Evolutionary conservation across 2,329 filamentous ascomycete genomes (phyloP).

Genomic region (Neofusicoccum laricinum): DNA sequence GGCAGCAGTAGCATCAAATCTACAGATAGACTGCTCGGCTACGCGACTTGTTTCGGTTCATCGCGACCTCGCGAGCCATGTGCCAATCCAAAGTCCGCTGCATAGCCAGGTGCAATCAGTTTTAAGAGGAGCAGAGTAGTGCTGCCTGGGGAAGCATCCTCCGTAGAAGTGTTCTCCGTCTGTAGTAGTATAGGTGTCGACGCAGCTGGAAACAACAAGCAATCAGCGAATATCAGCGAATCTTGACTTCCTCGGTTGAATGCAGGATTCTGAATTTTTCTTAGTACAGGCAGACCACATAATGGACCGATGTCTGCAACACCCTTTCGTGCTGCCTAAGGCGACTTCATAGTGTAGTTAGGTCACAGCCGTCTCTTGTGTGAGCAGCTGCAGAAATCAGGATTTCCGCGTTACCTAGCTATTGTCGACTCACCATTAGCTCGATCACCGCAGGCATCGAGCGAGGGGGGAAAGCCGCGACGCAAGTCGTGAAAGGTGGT

Average conservation of each 20-base stretch:
- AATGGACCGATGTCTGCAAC: neutral
- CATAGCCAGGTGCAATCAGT: no score
- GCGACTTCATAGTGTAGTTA: neutral
- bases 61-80: no score
- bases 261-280: neutral
- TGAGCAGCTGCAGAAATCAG: neutral
- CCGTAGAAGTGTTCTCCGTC: no score
- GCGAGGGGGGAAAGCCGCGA: neutral
- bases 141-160: no score
- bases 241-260: neutral
- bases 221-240: neutral
- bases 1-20: no score
- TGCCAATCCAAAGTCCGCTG: no score
- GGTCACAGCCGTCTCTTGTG: neutral
- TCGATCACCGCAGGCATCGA: neutral
- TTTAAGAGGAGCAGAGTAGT: no score
- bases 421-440: neutral
- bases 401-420: slow-evolving; percentile 1
- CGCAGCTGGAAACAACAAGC: no score
- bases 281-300: neutral
- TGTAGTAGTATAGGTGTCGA: no score
- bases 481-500: neutral
- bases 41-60: no score
- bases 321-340: neutral
- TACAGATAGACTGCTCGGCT: no score